These are phyloP conservation scores for Elaeis guineensis DNA, from an alignment of 176 grass and related monocot species.

Conservation along the genomic window DNA sequence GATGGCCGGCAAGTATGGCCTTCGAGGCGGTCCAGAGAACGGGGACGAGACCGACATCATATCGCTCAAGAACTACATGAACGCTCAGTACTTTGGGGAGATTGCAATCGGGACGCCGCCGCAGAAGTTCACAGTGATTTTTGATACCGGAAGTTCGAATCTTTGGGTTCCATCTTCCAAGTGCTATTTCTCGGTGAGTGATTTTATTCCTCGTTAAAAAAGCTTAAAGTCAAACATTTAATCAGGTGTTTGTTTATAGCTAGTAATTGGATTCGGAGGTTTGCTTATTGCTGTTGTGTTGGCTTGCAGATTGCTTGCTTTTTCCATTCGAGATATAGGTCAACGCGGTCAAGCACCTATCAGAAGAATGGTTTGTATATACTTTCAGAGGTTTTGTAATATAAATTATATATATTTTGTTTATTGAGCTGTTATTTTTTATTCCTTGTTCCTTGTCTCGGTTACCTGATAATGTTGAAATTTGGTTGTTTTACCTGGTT, in stretches of 20 bases:
- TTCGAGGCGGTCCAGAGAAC: conserved; percentile 13
- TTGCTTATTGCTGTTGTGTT: background rate
- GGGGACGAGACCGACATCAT: conserved; percentile 39
- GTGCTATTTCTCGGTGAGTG: conserved; percentile 59
- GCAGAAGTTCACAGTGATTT: conserved; percentile 87
- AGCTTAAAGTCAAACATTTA: too few species aligned
- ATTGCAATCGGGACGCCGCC: conserved; percentile 55
- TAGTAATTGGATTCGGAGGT: too few species aligned
- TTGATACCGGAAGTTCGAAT: conserved; percentile 87
- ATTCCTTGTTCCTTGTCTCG: too few species aligned
- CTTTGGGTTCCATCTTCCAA: conserved; percentile 92
- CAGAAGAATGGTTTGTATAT: conserved; percentile 47
- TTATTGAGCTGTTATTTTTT: too few species aligned
- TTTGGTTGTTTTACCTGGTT: too few species aligned
- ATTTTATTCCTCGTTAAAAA: background rate
- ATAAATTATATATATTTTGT: too few species aligned
- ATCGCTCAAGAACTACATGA: conserved; percentile 67
- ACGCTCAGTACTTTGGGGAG: conserved; percentile 87
- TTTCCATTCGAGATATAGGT: conserved; percentile 58
- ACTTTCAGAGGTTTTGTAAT: too few species aligned
- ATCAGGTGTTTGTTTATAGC: too few species aligned
- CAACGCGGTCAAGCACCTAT: conserved; percentile 48
- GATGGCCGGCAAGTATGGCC: conserved; percentile 33
- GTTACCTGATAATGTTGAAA: too few species aligned
- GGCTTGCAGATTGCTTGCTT: conserved; percentile 57